Conservation (phyloP, 495 filamentous ascomycete species). For the Neurospora intermedia region DNA sequence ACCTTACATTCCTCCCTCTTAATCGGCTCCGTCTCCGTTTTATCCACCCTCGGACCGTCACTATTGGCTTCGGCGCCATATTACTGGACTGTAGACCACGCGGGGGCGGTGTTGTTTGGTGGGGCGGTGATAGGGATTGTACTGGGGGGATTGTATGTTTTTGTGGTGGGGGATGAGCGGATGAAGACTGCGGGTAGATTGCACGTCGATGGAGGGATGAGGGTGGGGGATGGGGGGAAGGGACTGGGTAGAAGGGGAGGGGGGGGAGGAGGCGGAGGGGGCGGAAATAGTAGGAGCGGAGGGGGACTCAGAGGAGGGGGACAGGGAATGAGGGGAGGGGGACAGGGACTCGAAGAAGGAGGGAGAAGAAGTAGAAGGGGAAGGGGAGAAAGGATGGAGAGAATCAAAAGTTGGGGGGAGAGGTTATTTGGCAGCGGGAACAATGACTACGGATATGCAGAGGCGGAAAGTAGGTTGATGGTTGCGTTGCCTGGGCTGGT, state of each 20-base stretch:
- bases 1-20: slow-evolving; percentile 21
- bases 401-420: background rate
- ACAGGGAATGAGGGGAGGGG: background rate
- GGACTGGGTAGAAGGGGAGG: too few relatives aligned
- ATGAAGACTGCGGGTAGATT: slow-evolving; percentile 7
- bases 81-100: slow-evolving; percentile 12
- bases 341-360: too few relatives aligned
- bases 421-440: background rate
- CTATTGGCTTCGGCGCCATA: slow-evolving; percentile 15
- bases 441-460: slow-evolving; percentile 14
- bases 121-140: slow-evolving; percentile 20
- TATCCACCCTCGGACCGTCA: slow-evolving; percentile 19
- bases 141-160: slow-evolving; percentile 7
- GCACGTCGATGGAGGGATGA: too few relatives aligned
- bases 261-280: too few relatives aligned
- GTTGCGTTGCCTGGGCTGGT: slow-evolving; percentile 17
- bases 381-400: background rate
- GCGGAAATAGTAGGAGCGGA: too few relatives aligned
- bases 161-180: slow-evolving; percentile 9
- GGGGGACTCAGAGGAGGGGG: background rate
- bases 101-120: slow-evolving; percentile 15
- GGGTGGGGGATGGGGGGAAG: too few relatives aligned
- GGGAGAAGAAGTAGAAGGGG: background rate
- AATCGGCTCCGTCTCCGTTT: slow-evolving; percentile 15
- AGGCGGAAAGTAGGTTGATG: slow-evolving; percentile 17